Conservation (phyloP, 2,329 filamentous ascomycete species). For the Emmonsia crescens region DNA sequence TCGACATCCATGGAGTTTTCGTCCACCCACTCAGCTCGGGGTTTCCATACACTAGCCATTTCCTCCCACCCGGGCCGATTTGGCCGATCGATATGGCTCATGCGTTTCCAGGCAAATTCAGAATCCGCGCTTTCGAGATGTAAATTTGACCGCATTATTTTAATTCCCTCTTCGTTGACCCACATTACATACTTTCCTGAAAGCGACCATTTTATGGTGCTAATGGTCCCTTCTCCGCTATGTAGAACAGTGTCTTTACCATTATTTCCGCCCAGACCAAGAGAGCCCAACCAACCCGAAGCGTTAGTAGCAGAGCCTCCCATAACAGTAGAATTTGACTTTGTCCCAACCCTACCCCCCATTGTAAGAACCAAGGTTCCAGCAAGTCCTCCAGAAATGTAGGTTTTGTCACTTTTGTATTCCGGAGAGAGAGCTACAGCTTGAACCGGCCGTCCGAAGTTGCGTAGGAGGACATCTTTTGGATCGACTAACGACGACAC, state of each 20-base stretch:
- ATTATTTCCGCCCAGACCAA: conserved; percentile 65
- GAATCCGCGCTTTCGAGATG: conserved; percentile 64
- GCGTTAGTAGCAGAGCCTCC: conserved; percentile 60
- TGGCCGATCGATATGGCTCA: conserved; percentile 83
- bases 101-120: conserved; percentile 86
- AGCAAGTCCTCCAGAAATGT: conserved; percentile 80
- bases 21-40: conserved; percentile 85
- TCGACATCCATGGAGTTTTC: conserved; percentile 67
- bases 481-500: conserved; percentile 76
- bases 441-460: conserved; percentile 87
- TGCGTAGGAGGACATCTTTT: conserved; percentile 82
- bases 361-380: conserved; percentile 79
- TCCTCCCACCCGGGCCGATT: conserved; percentile 84
- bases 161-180: conserved; percentile 95
- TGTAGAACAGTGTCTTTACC: conserved; percentile 83
- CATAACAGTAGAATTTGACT: conserved; percentile 73
- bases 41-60: conserved; percentile 94
- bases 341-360: conserved; percentile 67
- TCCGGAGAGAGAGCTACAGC: conserved; percentile 90
- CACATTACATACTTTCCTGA: conserved; percentile 88
- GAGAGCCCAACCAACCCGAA: conserved; percentile 80
- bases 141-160: conserved; percentile 87
- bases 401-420: conserved; percentile 78
- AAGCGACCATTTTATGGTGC: conserved; percentile 85
- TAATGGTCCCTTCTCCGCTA: conserved; percentile 83